These are phyloP conservation scores for Bromus sterilis DNA, from an alignment of 176 grass and related monocot genomes.

Conservation along the genomic window DNA sequence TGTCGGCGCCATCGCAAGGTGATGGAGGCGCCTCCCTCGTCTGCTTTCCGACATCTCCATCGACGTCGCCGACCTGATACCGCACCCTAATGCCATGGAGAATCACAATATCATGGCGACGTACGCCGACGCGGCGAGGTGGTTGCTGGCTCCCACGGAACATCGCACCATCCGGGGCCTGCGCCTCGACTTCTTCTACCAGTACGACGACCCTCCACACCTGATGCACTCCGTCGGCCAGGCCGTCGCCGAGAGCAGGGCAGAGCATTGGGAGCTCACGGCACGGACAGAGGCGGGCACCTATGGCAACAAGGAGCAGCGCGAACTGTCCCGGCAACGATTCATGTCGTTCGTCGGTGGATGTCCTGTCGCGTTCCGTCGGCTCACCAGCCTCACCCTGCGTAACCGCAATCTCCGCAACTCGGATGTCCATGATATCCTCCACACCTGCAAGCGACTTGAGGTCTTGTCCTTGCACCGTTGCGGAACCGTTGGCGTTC, in stretches of 20 bases:
- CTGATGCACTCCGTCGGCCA: neutral
- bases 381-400: neutral
- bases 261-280: neutral
- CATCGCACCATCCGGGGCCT: neutral
- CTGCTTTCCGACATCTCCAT: neutral
- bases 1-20: neutral
- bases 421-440: neutral
- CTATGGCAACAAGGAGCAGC: neutral
- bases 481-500: neutral
- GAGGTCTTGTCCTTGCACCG: neutral
- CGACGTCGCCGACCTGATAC: neutral
- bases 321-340: neutral
- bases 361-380: neutral
- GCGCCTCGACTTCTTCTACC: neutral
- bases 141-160: neutral
- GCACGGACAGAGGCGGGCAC: neutral
- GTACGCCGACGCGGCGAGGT: neutral
- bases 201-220: neutral
- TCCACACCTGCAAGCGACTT: neutral
- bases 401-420: neutral
- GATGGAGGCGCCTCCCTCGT: neutral
- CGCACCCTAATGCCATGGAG: neutral
- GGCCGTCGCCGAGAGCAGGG: neutral
- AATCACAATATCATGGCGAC: neutral
- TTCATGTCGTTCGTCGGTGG: neutral